Base-by-base conservation (phyloP, 192 early-diverging fungal genomes). In the Backusella luteola region DNA sequence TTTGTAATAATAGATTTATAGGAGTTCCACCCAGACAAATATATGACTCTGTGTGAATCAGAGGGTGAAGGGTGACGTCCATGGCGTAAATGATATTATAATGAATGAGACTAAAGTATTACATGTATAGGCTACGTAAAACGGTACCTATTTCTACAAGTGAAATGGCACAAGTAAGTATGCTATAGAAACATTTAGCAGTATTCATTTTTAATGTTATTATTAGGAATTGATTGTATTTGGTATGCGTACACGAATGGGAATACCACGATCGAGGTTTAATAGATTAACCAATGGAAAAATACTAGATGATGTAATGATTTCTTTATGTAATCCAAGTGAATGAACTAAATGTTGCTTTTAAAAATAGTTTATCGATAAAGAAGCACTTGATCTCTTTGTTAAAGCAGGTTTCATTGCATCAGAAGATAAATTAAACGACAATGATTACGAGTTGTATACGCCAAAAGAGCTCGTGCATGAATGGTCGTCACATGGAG, bases 1-100 rank as follows among this genome's bases (percentile, higher is more conserved):
- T 12, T 12, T 32, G 3, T 19, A 17, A 32, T 34, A 76, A 42
- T 21, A 17, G 6, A 44, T 15, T 70, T 26, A 36, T 29, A 88
- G 86, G 82, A 84, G 34, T 85, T 85, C 38, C 83, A 87, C 76
- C 87, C 87, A n/a, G 75, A 87, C 15, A 78, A 82, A 3, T 89
- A 87, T 78, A 87, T 87, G 85, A 46, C 42, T 3, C 78, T 87
- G 36, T 87, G 86, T 46, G 79, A 83, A 32, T 73, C 78, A 2
- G 75, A 70, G 46, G 85, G 84, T 3, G 79, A 87, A 68, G 87
- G 87, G 87, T 87, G 71, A 75, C 49, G 15, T 19, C 6, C 21
- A 23, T 23, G 34, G 14, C 8, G 3, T 2, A 66, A 17, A 17
- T 69, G 19, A 71, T 41, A 19, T 14, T 67, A 35, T 21, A 46